Evolutionary conservation across 1,139 yeast genomes (phyloP), one percentile per base, ranked within the genome.

Genomic region (Casaregolazyma suthepensis): DNA sequence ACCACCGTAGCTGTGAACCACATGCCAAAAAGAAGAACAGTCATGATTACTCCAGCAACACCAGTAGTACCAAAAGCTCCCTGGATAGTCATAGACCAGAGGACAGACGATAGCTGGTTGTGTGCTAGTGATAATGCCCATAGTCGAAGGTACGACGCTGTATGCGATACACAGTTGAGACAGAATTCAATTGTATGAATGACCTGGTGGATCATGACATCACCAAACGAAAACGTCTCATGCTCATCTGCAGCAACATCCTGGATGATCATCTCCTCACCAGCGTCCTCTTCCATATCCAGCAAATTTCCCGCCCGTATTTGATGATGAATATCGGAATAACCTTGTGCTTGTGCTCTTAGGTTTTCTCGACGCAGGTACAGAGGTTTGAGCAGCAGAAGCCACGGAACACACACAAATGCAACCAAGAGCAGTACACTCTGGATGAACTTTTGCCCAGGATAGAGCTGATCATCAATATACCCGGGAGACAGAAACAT

Each of bases 51-150:
- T 13, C 98, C 98, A 23, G 69, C 61, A 1, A 76, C 64, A 0
- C 97, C 97, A 6, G 83, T 76, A 45, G 78, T 72, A 2, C 86
- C 85, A 73, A 93, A 91, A 0, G 96, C 87, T 62, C 86, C 85
- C 59, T 81, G 80, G 52, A 93, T 80, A 0, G 99, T 93, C 99
- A 93, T 93, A 43, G 87, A 77, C 99, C 99, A 94, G 63, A 94
- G 75, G 31, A 94, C 99, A 20, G 91, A 77, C 0, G 98, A 90
- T 61, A 94, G 79, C 74, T 94, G 99, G 22, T 96, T 96, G 69
- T 94, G 99, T 0, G 99, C 99, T 58, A 94, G 79, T 0, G 98
- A 91, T 59, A 94, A 78, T 0, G 99, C 99, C 99, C 99, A 94
- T 56, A 93, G 75, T 69, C 99, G 85, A 63, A 93, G 78, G 67